A percentile compares a stretch with the other conserved stretches of the same genome.
Evolutionary conservation across 1,139 yeast genomes (phyloP).

Genomic region (Candida anutae): DNA sequence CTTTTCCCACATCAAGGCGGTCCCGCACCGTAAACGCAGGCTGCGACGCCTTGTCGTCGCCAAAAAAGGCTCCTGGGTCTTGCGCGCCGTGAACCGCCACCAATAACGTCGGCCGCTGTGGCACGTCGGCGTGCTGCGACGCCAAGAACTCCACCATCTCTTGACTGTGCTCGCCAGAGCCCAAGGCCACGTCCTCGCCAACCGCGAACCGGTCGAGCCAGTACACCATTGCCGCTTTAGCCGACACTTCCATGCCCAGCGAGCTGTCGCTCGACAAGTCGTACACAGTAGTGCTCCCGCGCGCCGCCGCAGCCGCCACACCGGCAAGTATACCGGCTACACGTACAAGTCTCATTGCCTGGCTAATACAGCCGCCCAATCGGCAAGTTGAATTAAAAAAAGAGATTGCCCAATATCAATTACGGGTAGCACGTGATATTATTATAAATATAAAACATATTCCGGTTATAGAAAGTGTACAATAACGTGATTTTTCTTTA

Average conservation of each 20-base stretch:
- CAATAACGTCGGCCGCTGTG: conserved; percentile 23
- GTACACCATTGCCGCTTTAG: conserved; percentile 17
- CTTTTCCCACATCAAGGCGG: background rate
- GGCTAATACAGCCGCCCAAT: no score
- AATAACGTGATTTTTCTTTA: conserved; percentile 26
- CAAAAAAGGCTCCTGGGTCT: conserved; percentile 17
- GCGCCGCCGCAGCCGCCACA: no score
- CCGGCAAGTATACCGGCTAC: no score
- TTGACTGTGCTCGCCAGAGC: conserved; percentile 15
- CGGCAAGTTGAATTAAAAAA: no score
- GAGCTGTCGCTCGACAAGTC: background rate
- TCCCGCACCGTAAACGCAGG: conserved; percentile 15
- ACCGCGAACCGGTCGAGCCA: conserved; percentile 38
- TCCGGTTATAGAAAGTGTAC: no score
- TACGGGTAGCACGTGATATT: no score
- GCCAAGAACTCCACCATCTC: conserved; percentile 21
- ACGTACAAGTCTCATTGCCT: conserved; percentile 21
- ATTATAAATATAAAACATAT: no score
- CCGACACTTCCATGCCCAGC: background rate
- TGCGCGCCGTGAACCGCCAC: conserved; percentile 35
- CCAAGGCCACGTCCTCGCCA: conserved; percentile 25
- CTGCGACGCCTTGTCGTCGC: no score
- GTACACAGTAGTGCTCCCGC: background rate
- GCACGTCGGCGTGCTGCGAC: conserved; percentile 9
- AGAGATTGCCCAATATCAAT: no score